Evolutionary conservation across 108 stramenopile genomes (phyloP).

Genomic region (Cyclotella atomus): DNA sequence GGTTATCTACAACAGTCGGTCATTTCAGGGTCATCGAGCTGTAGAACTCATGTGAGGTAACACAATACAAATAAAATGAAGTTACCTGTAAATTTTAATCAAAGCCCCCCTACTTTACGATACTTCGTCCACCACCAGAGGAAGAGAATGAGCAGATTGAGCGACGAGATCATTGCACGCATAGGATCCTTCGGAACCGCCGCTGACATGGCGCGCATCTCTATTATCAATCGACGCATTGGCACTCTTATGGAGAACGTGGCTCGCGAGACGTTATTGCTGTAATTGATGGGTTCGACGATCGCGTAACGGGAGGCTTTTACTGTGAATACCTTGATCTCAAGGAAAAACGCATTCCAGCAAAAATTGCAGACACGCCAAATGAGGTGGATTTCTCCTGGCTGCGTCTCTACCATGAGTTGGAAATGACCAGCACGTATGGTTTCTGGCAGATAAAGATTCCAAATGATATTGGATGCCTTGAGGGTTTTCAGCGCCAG

Average conservation of each 20-base stretch:
- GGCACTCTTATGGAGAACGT: background rate
- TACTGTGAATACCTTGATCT: background rate
- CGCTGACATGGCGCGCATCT: background rate
- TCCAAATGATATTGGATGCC: background rate
- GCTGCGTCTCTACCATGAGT: background rate
- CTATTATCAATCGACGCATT: background rate
- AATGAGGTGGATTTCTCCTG: conserved; percentile 1
- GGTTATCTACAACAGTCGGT: too few relatives aligned
- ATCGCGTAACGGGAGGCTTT: background rate
- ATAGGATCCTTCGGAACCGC: conserved; percentile 2
- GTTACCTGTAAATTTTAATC: too few relatives aligned
- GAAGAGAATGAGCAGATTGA: background rate
- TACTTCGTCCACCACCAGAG: too few relatives aligned
- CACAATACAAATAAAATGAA: too few relatives aligned
- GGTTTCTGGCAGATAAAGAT: background rate
- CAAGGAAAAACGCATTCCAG: background rate
- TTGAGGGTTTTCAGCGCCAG: background rate
- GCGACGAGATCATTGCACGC: conserved; percentile 2
- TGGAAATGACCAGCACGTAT: background rate
- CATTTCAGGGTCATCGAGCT: too few relatives aligned
- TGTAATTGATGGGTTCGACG: background rate
- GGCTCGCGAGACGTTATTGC: background rate
- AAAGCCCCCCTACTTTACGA: too few relatives aligned
- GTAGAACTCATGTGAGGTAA: too few relatives aligned
- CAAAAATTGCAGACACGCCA: background rate